phyloP scores from a whole-genome alignment of 75 land plant species.

The Pinus taeda region DNA sequence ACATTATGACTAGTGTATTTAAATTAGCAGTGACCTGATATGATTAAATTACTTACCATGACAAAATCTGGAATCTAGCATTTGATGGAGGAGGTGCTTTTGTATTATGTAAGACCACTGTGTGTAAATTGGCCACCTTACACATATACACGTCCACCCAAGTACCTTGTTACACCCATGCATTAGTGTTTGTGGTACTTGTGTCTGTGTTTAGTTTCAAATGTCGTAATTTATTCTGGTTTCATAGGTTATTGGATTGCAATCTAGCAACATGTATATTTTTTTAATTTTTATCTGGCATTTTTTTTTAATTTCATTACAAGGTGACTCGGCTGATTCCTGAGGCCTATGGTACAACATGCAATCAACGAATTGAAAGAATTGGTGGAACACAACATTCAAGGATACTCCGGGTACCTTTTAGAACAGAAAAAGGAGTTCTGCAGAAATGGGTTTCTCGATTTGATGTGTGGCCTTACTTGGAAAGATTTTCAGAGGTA shows the following conservation, averaged over 20 bases:
- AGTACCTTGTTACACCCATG: no score
- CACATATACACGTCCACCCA: not conserved
- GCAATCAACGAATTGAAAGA: constrained; percentile 63
- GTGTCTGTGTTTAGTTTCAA: not conserved
- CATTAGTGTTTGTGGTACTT: no score
- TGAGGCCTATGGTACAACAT: constrained; percentile 64
- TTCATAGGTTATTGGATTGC: not conserved
- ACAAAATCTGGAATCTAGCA: not conserved
- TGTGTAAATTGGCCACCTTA: not conserved
- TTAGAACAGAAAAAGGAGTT: constrained; percentile 57
- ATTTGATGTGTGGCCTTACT: constrained; percentile 79
- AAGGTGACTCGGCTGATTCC: constrained; percentile 77
- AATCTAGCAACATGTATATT: not conserved
- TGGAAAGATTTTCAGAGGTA: constrained; percentile 70
- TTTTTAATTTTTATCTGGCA: not conserved
- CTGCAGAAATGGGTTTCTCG: constrained; percentile 65
- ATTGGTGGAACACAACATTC: constrained; percentile 56
- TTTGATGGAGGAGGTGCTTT: not conserved
- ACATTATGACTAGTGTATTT: not conserved
- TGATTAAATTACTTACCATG: not conserved
- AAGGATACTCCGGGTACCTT: constrained; percentile 61
- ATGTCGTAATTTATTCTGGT: not conserved
- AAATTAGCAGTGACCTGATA: not conserved
- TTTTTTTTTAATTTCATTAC: not conserved
- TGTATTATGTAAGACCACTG: not conserved